Percentiles rank a stretch among this genome's conserved stretches.
These are phyloP conservation scores for Colletotrichum ledebouriae DNA, from an alignment of 2,329 filamentous ascomycete genomes.

Conservation along the genomic window DNA sequence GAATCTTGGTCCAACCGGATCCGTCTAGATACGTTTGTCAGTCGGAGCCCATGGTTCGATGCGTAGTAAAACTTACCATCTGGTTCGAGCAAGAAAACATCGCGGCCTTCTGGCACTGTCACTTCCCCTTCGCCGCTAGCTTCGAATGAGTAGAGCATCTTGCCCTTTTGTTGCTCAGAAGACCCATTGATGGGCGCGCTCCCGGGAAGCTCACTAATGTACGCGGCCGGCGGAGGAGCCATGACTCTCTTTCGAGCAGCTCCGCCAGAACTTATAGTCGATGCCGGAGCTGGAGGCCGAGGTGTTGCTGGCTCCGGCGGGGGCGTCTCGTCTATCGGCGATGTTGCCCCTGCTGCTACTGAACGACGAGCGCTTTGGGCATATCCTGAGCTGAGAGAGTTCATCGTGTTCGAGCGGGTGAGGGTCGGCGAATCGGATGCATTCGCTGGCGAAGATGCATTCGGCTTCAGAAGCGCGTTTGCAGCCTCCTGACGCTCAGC, in stretches of 20 bases:
- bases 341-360: constrained; percentile 71
- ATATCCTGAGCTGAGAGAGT: constrained; percentile 89
- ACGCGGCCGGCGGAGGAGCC: constrained; percentile 87
- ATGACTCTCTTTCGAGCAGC: constrained; percentile 75
- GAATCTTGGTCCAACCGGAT: constrained; percentile 90
- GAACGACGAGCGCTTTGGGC: constrained; percentile 83
- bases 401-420: constrained; percentile 88
- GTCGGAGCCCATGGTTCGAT: neutral
- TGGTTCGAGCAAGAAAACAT: constrained; percentile 83
- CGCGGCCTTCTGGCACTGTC: constrained; percentile 81
- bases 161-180: constrained; percentile 76
- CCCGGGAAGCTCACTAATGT: constrained; percentile 77
- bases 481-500: constrained; percentile 85
- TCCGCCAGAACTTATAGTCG: constrained; percentile 46
- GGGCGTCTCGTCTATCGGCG: constrained; percentile 63
- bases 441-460: constrained; percentile 56
- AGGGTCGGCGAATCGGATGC: constrained; percentile 74
- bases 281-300: constrained; percentile 43
- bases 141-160: constrained; percentile 92
- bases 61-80: constrained; percentile 76
- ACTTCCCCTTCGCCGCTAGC: constrained; percentile 86
- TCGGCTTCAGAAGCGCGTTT: constrained; percentile 68
- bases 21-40: constrained; percentile 72
- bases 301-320: constrained; percentile 55
- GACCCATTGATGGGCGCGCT: constrained; percentile 59